A percentile compares a stretch with the other conserved stretches of the same genome.
phyloP scores from a whole-genome alignment of 2,329 filamentous ascomycete species.

The Hymenotorrendiella dingleyae region DNA sequence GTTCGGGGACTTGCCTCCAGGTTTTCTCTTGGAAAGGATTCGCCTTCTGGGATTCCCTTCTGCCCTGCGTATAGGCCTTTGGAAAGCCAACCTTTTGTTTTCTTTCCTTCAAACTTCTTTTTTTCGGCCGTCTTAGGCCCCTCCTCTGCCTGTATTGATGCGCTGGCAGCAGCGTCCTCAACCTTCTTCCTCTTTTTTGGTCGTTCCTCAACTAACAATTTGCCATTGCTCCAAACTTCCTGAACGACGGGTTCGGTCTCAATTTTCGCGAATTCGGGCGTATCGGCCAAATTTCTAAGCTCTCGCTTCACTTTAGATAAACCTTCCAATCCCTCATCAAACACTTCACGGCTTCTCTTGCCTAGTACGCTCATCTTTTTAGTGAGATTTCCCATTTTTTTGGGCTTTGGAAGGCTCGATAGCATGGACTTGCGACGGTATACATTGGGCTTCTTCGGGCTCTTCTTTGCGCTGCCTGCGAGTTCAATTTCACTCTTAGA shows the following conservation, averaged over 20 bases:
- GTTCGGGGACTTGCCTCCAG: slow-evolving; percentile 40
- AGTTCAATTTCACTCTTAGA: slow-evolving; percentile 24
- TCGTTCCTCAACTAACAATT: slow-evolving; percentile 42
- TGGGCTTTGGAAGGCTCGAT: slow-evolving; percentile 38
- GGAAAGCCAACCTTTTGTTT: slow-evolving; percentile 52
- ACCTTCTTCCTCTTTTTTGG: slow-evolving; percentile 31
- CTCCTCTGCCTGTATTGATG: slow-evolving; percentile 4
- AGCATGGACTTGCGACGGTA: slow-evolving; percentile 35
- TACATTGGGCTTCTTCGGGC: slow-evolving; percentile 25
- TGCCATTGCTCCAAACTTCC: slow-evolving; percentile 61
- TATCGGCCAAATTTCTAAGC: slow-evolving; percentile 52
- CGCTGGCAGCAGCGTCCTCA: slow-evolving; percentile 26
- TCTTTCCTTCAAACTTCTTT: slow-evolving; percentile 31
- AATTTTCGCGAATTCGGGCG: slow-evolving; percentile 55
- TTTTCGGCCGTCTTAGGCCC: slow-evolving; percentile 12
- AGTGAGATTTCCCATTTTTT: slow-evolving; percentile 33
- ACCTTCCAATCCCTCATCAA: slow-evolving; percentile 37
- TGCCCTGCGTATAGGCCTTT: slow-evolving; percentile 89
- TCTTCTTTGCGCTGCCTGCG: slow-evolving; percentile 27
- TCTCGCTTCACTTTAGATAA: slow-evolving; percentile 49
- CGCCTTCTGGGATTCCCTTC: slow-evolving; percentile 34
- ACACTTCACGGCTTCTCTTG: slow-evolving; percentile 53
- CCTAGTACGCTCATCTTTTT: slow-evolving; percentile 48
- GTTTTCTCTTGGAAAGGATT: slow-evolving; percentile 26
- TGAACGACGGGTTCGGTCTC: slow-evolving; percentile 52